Percentiles rank a stretch among this genome's conserved stretches.
These are phyloP conservation scores for Rhamnella rubrinervis DNA, from an alignment of 331 rosid genomes.

Conservation along the genomic window DNA sequence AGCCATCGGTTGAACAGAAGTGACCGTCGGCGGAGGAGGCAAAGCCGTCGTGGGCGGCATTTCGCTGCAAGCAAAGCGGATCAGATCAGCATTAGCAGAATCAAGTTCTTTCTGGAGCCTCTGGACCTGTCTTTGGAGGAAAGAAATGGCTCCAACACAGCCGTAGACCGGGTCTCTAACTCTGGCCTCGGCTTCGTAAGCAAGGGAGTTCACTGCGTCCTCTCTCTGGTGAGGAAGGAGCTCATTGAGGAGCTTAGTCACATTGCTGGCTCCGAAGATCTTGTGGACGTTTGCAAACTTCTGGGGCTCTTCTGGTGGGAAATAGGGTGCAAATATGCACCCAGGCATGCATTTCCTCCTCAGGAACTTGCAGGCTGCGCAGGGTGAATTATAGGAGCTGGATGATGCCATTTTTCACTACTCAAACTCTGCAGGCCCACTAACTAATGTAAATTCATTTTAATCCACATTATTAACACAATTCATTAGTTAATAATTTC, in stretches of 20 bases:
- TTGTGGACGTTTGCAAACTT: constrained; percentile 93
- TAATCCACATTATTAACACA: too few species aligned
- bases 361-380: constrained; percentile 94
- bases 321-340: constrained; percentile 86
- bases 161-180: constrained; percentile 92
- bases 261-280: constrained; percentile 93
- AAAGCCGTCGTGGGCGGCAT: constrained; percentile 33
- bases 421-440: too few species aligned
- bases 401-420: constrained; percentile 65
- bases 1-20: constrained; percentile 3
- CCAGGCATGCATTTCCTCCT: constrained; percentile 89
- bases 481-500: too few species aligned
- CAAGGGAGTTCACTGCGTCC: constrained; percentile 85
- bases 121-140: constrained; percentile 84
- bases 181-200: constrained; percentile 91
- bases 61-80: constrained; percentile 61
- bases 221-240: constrained; percentile 84
- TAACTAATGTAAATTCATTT: too few species aligned
- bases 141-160: constrained; percentile 89
- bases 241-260: constrained; percentile 85
- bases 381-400: constrained; percentile 77
- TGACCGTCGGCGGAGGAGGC: constrained; percentile 28
- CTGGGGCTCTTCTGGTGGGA: constrained; percentile 96
- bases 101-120: constrained; percentile 90
- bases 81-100: constrained; percentile 73